Percentiles rank a stretch among this genome's conserved stretches.
These are phyloP conservation scores for Dryadomyces quercivorus DNA, from an alignment of 2,329 filamentous ascomycete genomes.

Conservation along the genomic window DNA sequence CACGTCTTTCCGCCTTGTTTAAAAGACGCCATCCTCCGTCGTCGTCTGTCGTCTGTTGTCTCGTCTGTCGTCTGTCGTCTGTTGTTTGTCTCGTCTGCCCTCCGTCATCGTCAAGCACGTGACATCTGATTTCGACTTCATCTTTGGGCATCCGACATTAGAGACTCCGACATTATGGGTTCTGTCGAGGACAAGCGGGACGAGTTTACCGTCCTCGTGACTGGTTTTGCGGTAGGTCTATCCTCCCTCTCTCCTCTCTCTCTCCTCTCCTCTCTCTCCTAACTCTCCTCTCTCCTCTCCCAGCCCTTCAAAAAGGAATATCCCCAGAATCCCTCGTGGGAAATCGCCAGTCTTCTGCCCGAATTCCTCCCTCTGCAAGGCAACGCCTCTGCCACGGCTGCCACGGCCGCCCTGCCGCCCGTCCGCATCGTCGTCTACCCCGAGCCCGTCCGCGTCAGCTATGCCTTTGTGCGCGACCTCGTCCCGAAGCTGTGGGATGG, in stretches of 20 bases:
- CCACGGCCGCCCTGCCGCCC: slow-evolving; percentile 23
- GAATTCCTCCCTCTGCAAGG: slow-evolving; percentile 43
- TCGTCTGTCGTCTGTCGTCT: no score
- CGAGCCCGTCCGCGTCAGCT: slow-evolving; percentile 57
- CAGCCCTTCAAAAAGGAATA: slow-evolving; percentile 67
- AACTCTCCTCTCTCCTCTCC: no score
- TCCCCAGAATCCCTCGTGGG: slow-evolving; percentile 67
- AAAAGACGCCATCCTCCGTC: no score
- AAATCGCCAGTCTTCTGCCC: slow-evolving; percentile 62
- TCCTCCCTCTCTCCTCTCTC: no score
- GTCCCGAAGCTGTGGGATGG: slow-evolving; percentile 51
- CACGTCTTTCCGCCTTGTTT: no score
- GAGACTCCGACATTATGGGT: slow-evolving; percentile 18
- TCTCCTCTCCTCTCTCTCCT: no score
- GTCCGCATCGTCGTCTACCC: slow-evolving; percentile 56
- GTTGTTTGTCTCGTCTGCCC: no score
- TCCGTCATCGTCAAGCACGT: no score
- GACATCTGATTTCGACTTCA: neutral
- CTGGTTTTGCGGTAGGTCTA: slow-evolving; percentile 47
- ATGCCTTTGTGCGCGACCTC: slow-evolving; percentile 49
- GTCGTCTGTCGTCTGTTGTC: no score
- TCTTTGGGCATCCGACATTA: neutral
- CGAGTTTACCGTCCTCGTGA: slow-evolving; percentile 47
- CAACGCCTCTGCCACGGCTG: slow-evolving; percentile 13
- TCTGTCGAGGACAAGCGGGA: slow-evolving; percentile 22